Base-by-base conservation (phyloP, 2,329 filamentous ascomycete genomes). In the Cladophialophora bantiana region DNA sequence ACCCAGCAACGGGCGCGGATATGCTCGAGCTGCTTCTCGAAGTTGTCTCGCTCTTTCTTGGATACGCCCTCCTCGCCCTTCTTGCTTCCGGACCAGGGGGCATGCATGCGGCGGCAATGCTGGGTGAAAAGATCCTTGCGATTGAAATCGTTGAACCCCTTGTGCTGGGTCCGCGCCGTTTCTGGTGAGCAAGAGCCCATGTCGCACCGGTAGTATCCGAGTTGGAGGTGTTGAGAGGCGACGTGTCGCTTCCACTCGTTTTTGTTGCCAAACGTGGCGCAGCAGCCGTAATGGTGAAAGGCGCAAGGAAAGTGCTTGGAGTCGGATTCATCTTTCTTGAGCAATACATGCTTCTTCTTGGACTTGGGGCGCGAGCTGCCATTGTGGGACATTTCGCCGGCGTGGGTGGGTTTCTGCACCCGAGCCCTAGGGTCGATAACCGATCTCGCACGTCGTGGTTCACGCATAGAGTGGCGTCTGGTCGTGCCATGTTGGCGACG, bases 221-320 rank as follows among this genome's bases (percentile, higher is more conserved):
- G 82, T 62, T 89, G 86, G 26, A 97, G 82, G 75, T 98, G 94
- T 75, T 96, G 91, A 0, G 90, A 91, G 36, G 83, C 81, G 73
- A 94, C 88, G 75, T 98, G 94, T 0, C 94, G 88, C 78, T 97
- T 97, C 94, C 94, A 97, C 77, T 97, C 94, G 76, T 97, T 97
- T 80, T 96, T 97, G 72, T 85, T 89, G 2, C 86, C 84, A 74
- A 97, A 97, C 0, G 84, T 88, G 2, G 88, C 86, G 0, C 69
- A 71, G 79, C 94, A 98, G 38, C 90, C 91, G 64, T 93, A 95
- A 63, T 87, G 89, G 35, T 86, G 82, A 76, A 97, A 93, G 64
- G 92, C 88, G 77, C 94, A 98, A 31, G 84, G 83, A 74, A 94
- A 95, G 0, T 87, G 84, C 58, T 70, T 70, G 55, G 60, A 18